Conservation (phyloP, 768 basidiomycete genomes). For the Hortiboletus flavorubellus region DNA sequence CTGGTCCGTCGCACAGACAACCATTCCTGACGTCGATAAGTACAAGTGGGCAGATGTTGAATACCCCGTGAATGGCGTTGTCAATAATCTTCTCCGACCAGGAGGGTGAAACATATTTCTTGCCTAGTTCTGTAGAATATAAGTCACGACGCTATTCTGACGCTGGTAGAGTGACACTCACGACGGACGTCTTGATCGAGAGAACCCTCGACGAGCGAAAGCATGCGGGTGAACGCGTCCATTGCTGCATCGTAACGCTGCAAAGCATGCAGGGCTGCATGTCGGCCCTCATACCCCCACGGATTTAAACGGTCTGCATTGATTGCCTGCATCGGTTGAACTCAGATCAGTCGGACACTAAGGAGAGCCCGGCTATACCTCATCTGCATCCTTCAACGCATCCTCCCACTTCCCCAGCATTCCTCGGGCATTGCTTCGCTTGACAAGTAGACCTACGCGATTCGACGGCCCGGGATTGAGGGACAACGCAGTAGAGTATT, state of each 20-base stretch:
- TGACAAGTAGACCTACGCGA: background rate
- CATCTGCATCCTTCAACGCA: slow-evolving; percentile 13
- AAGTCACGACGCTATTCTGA: background rate
- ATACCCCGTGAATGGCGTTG: background rate
- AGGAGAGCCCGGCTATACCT: background rate
- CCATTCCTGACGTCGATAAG: slow-evolving; percentile 1
- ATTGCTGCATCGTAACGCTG: background rate
- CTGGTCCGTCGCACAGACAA: background rate
- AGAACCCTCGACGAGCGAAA: background rate
- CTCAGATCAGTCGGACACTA: background rate
- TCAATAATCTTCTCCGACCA: background rate
- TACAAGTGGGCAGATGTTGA: background rate
- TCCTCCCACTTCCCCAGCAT: background rate
- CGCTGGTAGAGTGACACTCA: background rate
- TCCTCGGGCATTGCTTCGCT: slow-evolving; percentile 4
- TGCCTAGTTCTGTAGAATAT: background rate
- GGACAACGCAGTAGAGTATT: slow-evolving; percentile 4
- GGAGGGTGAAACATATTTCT: background rate
- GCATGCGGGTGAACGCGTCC: background rate
- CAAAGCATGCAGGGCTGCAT: slow-evolving; percentile 1
- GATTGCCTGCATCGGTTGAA: background rate
- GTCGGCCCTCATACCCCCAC: background rate
- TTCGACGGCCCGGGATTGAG: background rate
- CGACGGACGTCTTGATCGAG: background rate
- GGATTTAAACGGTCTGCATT: background rate